Evolutionary conservation across 192 early-diverging fungal genomes (phyloP), one percentile per base, ranked within the genome.

Genomic region (Rhizophagus prolifer): DNA sequence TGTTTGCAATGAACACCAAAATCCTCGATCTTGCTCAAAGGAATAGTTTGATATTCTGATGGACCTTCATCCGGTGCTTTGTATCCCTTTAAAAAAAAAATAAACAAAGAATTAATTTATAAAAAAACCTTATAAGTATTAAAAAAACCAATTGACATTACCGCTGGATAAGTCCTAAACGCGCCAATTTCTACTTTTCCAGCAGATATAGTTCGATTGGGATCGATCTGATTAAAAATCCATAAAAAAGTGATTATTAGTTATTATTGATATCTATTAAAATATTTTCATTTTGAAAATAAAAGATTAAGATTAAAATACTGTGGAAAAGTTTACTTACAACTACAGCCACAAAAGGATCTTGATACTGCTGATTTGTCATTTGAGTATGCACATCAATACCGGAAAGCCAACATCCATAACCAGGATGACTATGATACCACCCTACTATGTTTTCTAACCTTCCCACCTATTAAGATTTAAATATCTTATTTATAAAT

Each of bases 401-500:
- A 16, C 97, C 97, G 7, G 96, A 98, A 65, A 99, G 86, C 97
- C 97, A 99, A 86, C 97, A 99, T 9, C 97, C 96, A 79, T 99
- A 99, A n/a, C 97, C 97, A 19, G 97, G 97, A 84, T 99, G 97
- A 58, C 91, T 93, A 81, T 99, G 97, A 87, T 99, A 99, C 97
- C 97, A 99, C 0, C 97, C 97, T 82, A 98, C 89, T 13, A 89
- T 93, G 74, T 97, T 95, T 80, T 99, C 97, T 10, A 93, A 79
- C 46, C 95, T 86, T 8, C 96, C 97, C 12, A 95, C 89, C 90
- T 92, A 79, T 61, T n/a, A 13, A 67, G 38, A 50, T 7, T 50
- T 50, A 7, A 50, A 13, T 16, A 50, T 50, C 46, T 16, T 54
- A 54, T 54, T 54, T 19, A 54, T 54, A 54, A 5, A 5, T 54